Evolutionary conservation across 2,329 filamentous ascomycete species (phyloP).

Genomic region (Zarea fungicola): DNA sequence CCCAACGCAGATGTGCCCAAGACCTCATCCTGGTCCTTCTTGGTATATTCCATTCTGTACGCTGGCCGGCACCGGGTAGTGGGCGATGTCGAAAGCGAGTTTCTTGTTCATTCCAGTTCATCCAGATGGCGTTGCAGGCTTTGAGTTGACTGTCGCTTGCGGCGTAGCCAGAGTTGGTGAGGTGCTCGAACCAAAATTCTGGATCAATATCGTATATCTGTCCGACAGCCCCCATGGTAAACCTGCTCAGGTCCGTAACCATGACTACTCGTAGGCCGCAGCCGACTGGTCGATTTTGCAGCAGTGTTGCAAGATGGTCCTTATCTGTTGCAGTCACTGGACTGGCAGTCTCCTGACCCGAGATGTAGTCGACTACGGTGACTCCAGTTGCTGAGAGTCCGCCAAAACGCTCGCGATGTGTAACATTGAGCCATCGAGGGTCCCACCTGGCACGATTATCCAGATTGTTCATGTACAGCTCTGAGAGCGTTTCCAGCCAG

Average conservation of each 20-base stretch:
- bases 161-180: constrained; percentile 23
- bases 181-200: constrained; percentile 27
- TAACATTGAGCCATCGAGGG: constrained; percentile 23
- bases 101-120: constrained; percentile 25
- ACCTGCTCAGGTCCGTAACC: constrained; percentile 26
- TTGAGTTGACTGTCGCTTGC: constrained; percentile 24
- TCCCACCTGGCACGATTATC: constrained; percentile 23
- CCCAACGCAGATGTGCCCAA: constrained; percentile 22
- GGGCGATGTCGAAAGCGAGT: constrained; percentile 21
- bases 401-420: constrained; percentile 20
- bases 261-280: constrained; percentile 21
- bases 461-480: constrained; percentile 26
- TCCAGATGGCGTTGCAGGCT: constrained; percentile 24
- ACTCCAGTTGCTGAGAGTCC: constrained; percentile 17
- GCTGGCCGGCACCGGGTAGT: constrained; percentile 19
- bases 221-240: constrained; percentile 24
- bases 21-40: constrained; percentile 14
- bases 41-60: constrained; percentile 21
- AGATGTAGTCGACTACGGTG: constrained; percentile 20
- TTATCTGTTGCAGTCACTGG: constrained; percentile 13
- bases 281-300: constrained; percentile 15
- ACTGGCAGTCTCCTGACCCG: constrained; percentile 11
- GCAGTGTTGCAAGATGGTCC: constrained; percentile 13
- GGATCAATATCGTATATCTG: constrained; percentile 24
- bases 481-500: constrained; percentile 25